Evolutionary conservation across 176 grass and related monocot species (phyloP).

Genomic region (Raddia distichophylla): DNA sequence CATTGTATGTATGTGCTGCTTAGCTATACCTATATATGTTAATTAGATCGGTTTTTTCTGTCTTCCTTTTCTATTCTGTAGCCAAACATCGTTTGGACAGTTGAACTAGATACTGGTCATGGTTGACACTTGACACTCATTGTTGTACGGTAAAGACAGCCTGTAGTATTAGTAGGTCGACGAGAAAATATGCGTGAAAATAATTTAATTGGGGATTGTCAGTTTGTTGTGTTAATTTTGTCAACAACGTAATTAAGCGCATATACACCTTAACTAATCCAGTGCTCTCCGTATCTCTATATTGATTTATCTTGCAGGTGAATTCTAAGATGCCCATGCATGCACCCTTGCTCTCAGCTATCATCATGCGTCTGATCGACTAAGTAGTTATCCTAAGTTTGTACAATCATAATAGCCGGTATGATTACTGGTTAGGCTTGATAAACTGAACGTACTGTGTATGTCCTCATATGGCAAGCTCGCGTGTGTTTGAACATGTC

Average conservation of each 20-base stretch:
- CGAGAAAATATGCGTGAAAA: background rate
- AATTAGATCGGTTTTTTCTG: background rate
- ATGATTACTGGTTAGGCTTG: background rate
- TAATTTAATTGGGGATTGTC: background rate
- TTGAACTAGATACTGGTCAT: background rate
- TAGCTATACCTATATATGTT: background rate
- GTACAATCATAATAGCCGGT: background rate
- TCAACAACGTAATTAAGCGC: background rate
- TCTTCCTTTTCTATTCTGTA: slow-evolving; percentile 6
- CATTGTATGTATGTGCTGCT: background rate
- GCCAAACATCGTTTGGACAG: slow-evolving; percentile 40
- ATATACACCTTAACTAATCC: background rate
- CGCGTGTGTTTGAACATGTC: background rate
- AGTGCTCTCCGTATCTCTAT: background rate
- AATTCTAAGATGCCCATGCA: background rate
- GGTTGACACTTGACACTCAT: background rate
- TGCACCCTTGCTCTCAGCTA: background rate
- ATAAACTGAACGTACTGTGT: background rate
- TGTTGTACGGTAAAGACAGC: background rate
- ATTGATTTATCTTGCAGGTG: slow-evolving; percentile 32
- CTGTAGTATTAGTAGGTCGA: background rate
- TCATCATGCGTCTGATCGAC: background rate
- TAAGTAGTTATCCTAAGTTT: slow-evolving; percentile 14
- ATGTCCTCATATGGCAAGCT: background rate
- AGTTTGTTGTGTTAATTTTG: background rate